phyloP scores from a whole-genome alignment of 108 stramenopile species.

The Skeletonema costatum region DNA sequence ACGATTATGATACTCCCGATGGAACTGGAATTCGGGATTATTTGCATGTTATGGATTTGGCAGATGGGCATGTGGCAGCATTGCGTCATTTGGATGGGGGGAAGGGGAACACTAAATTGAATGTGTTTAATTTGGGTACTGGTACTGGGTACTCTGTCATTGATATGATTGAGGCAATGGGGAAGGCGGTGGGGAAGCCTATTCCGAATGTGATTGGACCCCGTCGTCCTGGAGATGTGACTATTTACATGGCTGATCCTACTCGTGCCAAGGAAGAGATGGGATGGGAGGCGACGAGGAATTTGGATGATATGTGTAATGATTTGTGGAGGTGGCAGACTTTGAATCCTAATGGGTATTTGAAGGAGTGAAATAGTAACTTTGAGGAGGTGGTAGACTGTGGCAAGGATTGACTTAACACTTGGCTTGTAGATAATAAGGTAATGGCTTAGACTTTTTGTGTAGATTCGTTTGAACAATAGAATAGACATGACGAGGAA shows the following conservation, averaged over 20 bases:
- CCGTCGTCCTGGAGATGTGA: slow-evolving; percentile 95
- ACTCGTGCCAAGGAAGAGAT: slow-evolving; percentile 89
- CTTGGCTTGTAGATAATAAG: no score
- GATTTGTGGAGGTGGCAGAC: slow-evolving; percentile 98
- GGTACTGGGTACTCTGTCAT: slow-evolving; percentile 93
- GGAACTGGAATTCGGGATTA: slow-evolving; percentile 99
- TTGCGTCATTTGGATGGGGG: slow-evolving; percentile 69
- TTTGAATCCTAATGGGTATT: slow-evolving; percentile 95
- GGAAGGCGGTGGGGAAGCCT: slow-evolving; percentile 87
- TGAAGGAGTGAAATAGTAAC: slow-evolving; percentile 51
- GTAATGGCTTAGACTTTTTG: no score
- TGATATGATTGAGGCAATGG: slow-evolving; percentile 96
- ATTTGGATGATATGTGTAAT: slow-evolving; percentile 93
- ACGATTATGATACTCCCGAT: slow-evolving; percentile 95
- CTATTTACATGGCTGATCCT: slow-evolving; percentile 95
- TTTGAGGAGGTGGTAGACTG: slow-evolving; percentile 94
- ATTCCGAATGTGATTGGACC: slow-evolving; percentile 90
- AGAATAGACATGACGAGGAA: no score
- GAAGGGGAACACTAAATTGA: slow-evolving; percentile 43
- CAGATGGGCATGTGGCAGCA: slow-evolving; percentile 93
- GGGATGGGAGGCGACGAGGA: slow-evolving; percentile 92
- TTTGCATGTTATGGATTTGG: slow-evolving; percentile 98
- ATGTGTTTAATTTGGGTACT: slow-evolving; percentile 96
- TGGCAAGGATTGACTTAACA: slow-evolving; percentile 3
- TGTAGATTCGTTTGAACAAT: no score